Base-by-base conservation (phyloP, 169 alveolate genomes). In the Plasmodium reichenowi region DNA sequence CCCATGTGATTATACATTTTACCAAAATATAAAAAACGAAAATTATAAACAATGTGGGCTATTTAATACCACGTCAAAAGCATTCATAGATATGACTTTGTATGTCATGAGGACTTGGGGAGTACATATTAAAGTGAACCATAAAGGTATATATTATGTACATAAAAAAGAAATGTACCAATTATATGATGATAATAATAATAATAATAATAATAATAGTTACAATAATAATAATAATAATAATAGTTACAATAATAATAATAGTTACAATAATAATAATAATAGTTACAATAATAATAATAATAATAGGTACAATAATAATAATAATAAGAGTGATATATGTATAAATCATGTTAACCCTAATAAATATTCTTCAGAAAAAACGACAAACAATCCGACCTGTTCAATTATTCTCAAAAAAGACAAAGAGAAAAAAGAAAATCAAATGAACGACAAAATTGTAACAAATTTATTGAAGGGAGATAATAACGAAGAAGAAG, bases 61-160 rank as follows among this genome's bases (percentile, higher is more conserved):
- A 38, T 74, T 74, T 68, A 63, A 48, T 17, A 74, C 88, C 0
- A 74, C 88, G 2, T 74, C 88, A 59, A 74, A 74, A 22, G 22
- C 88, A 17, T 74, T 62, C 29, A 74, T 74, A 24, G 88, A 74
- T 74, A 17, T 74, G 74, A 74, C 88, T 3, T 52, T 74, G 24
- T 59, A 26, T 26, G 58, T 74, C 17, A 74, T 74, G 88, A 74
- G 63, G 15, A 45, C 26, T 13, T 74, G 88, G 88, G 88, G 88
- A 4, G 74, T 74, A 52, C 10, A 62, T 13, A 63, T 74, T 4
- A 2, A 12, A 3, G 43, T 74, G 24, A 32, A 62, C 5, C 47
- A 38, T 38, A 38, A 74, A 74, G 54, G 54, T 6, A 15, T 17
- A 45, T 74, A 74, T 45, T 13, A 43, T 59, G 7, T 74, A 9